These are phyloP conservation scores for Parasarocladium wereldwijsianum DNA, from an alignment of 2,329 filamentous ascomycete species.

Conservation along the genomic window DNA sequence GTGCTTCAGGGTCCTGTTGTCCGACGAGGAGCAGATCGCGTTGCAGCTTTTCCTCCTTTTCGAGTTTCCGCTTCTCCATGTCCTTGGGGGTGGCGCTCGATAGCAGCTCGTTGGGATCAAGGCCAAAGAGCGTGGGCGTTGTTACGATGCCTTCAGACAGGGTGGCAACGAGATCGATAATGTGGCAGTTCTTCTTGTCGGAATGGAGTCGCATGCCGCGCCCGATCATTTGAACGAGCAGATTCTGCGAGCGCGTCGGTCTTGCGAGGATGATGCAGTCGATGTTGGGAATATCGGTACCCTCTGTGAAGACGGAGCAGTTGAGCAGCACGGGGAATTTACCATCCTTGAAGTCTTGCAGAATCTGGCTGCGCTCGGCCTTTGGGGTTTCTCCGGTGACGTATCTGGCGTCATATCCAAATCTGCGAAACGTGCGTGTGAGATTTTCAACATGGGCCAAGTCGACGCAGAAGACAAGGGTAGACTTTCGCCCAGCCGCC, in stretches of 20 bases:
- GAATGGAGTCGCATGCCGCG: slow-evolving; percentile 74
- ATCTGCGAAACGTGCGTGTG: slow-evolving; percentile 58
- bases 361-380: slow-evolving; percentile 48
- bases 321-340: slow-evolving; percentile 84
- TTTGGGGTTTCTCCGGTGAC: slow-evolving; percentile 73
- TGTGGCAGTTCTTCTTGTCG: slow-evolving; percentile 76
- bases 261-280: slow-evolving; percentile 82
- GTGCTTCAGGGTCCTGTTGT: too few species aligned
- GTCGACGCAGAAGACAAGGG: slow-evolving; percentile 89
- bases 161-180: slow-evolving; percentile 91
- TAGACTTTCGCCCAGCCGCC: slow-evolving; percentile 61
- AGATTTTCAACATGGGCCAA: slow-evolving; percentile 65
- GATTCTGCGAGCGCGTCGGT: slow-evolving; percentile 82
- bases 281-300: slow-evolving; percentile 93
- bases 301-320: slow-evolving; percentile 92
- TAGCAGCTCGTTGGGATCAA: slow-evolving; percentile 70
- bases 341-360: slow-evolving; percentile 61
- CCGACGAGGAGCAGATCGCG: too few species aligned
- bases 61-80: slow-evolving; percentile 39
- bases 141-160: slow-evolving; percentile 75
- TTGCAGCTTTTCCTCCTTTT: too few species aligned
- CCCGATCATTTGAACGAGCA: slow-evolving; percentile 96
- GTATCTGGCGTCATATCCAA: slow-evolving; percentile 70
- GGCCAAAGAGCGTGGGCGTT: slow-evolving; percentile 81
- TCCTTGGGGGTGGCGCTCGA: slow-evolving; percentile 48